These are phyloP conservation scores for Oryza rufipogon DNA, from an alignment of 176 grass and related monocot species.

Conservation along the genomic window DNA sequence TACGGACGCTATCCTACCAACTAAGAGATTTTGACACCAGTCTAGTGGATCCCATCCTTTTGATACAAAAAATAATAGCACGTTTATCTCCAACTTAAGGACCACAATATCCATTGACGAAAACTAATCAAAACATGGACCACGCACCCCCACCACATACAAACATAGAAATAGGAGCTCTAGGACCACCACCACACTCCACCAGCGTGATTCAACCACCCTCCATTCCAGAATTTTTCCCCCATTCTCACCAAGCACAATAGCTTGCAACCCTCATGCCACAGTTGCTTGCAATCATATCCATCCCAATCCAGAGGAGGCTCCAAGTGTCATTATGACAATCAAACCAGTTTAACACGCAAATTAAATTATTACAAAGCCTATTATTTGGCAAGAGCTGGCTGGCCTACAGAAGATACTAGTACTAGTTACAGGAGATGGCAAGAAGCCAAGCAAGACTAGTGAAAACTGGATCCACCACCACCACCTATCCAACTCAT, in stretches of 20 bases:
- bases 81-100: slow-evolving; percentile 37
- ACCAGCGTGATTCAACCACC: slow-evolving; percentile 55
- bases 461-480: slow-evolving; percentile 9
- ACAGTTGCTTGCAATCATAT: slow-evolving; percentile 4
- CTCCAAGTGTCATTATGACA: slow-evolving; percentile 21
- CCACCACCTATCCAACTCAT: slow-evolving; percentile 1
- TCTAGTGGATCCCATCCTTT: slow-evolving; percentile 22
- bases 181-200: slow-evolving; percentile 49
- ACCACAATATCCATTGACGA: slow-evolving; percentile 46
- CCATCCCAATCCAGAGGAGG: slow-evolving; percentile 32
- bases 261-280: slow-evolving; percentile 23
- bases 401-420: slow-evolving; percentile 29
- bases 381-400: slow-evolving; percentile 25
- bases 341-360: background rate
- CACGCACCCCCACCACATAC: slow-evolving; percentile 28
- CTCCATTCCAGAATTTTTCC: background rate
- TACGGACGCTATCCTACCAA: background rate
- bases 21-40: background rate
- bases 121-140: slow-evolving; percentile 48
- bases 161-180: slow-evolving; percentile 34
- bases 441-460: background rate
- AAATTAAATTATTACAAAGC: background rate
- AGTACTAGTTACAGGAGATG: background rate
- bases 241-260: slow-evolving; percentile 34
- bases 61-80: slow-evolving; percentile 28